Base-by-base conservation (phyloP, 805 yeast genomes). In the Starmerella potacharoeniae region DNA sequence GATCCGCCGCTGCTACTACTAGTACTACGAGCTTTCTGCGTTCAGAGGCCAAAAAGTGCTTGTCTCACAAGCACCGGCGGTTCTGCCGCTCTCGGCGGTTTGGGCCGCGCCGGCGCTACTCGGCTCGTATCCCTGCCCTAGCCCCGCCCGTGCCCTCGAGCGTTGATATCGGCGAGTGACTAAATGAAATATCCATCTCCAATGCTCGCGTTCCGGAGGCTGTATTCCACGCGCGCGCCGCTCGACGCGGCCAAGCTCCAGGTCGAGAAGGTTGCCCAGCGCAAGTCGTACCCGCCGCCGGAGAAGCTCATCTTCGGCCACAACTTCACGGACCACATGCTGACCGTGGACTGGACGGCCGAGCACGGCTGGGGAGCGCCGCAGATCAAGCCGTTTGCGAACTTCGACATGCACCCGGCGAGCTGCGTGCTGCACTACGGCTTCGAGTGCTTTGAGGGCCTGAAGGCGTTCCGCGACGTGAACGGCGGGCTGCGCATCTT, bases 381-480 rank as follows among this genome's bases (percentile, higher is more conserved):
- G 46, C 79, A 79, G 68, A 90, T 91, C 69, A 79, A 79, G 61
- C 97, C 97, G 29, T 89, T 86, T 68, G 90, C 83, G 52, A 80
- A 80, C 51, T 72, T 91, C 53, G 65, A 75, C 16, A 70, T 91
- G 56, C 96, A 90, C 66, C 98, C 98, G 31, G 82, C 96, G 22
- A 73, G 93, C 17, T 80, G 86, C 69, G 97, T 90, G 36, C 82
- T 91, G 73, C 98, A 91, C 75, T 91, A 91, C 66, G 91, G 95
- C 5, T 91, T 93, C 67, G 96, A 88, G 71, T 78, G 91, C 57
- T 93, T 91, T 63, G 98, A 91, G 75, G 98, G 98, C 62, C 76
- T 91, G 74, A 91, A 91, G 75, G 97, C 97, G 13, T 91, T 90
- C 77, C 72, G 75, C 61, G 81, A 80, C 55, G 63, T 55, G 28